phyloP scores from a whole-genome alignment of 129 eudicot species.

The Escallonia herrerae region DNA sequence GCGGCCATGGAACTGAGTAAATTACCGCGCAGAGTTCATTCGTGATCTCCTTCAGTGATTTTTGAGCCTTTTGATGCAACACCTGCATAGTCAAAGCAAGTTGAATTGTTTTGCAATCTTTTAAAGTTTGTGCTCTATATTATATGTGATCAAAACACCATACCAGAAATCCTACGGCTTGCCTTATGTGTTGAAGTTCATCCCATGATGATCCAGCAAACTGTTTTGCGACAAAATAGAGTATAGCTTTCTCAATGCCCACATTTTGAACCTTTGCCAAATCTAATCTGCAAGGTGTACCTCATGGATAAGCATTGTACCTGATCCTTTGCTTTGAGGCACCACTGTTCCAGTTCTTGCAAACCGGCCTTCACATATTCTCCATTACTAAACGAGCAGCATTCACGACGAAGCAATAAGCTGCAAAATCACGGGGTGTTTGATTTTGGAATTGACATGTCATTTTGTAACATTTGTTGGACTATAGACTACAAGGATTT shows the following conservation, averaged over 20 bases:
- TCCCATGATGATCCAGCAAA: slow-evolving; percentile 83
- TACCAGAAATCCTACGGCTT: slow-evolving; percentile 94
- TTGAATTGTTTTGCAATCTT: slow-evolving; percentile 3
- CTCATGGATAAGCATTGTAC: slow-evolving; percentile 19
- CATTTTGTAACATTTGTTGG: background rate
- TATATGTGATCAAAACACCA: slow-evolving; percentile 9
- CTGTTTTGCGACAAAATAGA: slow-evolving; percentile 26
- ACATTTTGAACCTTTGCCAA: background rate
- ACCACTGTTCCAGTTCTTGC: slow-evolving; percentile 92
- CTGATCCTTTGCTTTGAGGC: slow-evolving; percentile 78
- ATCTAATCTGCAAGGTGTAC: background rate
- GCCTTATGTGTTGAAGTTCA: slow-evolving; percentile 88
- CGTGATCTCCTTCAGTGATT: slow-evolving; percentile 73
- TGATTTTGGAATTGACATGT: background rate
- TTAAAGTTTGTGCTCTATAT: background rate
- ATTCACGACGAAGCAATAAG: slow-evolving; percentile 93
- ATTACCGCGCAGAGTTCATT: slow-evolving; percentile 83
- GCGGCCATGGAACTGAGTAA: slow-evolving; percentile 8
- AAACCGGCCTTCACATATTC: slow-evolving; percentile 93
- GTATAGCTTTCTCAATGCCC: background rate
- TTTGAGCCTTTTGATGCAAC: slow-evolving; percentile 87
- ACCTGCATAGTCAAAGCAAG: slow-evolving; percentile 43
- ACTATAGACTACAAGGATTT: background rate
- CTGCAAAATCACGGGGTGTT: slow-evolving; percentile 32
- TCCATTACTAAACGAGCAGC: slow-evolving; percentile 99